phyloP scores from a whole-genome alignment of 805 yeast genomes.

The Zygosaccharomyces siamensis region DNA sequence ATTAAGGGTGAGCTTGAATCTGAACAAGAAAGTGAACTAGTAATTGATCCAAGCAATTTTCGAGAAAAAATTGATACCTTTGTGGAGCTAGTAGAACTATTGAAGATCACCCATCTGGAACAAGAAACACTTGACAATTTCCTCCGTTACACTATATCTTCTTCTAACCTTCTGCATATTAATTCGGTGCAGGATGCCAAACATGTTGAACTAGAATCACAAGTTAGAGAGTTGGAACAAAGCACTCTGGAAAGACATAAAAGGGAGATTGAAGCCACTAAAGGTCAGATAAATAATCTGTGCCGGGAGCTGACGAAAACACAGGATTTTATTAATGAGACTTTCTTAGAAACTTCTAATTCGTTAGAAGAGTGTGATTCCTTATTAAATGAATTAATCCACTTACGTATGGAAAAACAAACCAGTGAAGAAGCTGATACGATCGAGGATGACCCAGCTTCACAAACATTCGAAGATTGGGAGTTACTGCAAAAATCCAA shows the following conservation, averaged over 20 bases:
- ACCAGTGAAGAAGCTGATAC: slow-evolving; percentile 8
- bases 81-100: slow-evolving; percentile 19
- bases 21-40: slow-evolving; percentile 1
- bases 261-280: slow-evolving; percentile 21
- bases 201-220: slow-evolving; percentile 18
- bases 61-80: slow-evolving; percentile 19
- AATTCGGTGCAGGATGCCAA: slow-evolving; percentile 24
- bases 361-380: slow-evolving; percentile 27
- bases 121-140: slow-evolving; percentile 33
- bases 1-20: neutral
- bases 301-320: slow-evolving; percentile 18
- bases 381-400: slow-evolving; percentile 20
- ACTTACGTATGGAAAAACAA: slow-evolving; percentile 13
- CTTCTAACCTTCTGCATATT: slow-evolving; percentile 18
- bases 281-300: slow-evolving; percentile 14
- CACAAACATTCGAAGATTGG: slow-evolving; percentile 13
- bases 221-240: slow-evolving; percentile 21
- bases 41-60: slow-evolving; percentile 19
- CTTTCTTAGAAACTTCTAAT: slow-evolving; percentile 20
- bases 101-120: slow-evolving; percentile 29
- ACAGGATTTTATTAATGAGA: slow-evolving; percentile 23
- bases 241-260: slow-evolving; percentile 16
- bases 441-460: slow-evolving; percentile 6
- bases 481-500: slow-evolving; percentile 7
- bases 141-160: slow-evolving; percentile 28